Evolutionary conservation across 2,329 filamentous ascomycete species (phyloP), one percentile per base, ranked within the genome.

Genomic region (Colletotrichum sp.): DNA sequence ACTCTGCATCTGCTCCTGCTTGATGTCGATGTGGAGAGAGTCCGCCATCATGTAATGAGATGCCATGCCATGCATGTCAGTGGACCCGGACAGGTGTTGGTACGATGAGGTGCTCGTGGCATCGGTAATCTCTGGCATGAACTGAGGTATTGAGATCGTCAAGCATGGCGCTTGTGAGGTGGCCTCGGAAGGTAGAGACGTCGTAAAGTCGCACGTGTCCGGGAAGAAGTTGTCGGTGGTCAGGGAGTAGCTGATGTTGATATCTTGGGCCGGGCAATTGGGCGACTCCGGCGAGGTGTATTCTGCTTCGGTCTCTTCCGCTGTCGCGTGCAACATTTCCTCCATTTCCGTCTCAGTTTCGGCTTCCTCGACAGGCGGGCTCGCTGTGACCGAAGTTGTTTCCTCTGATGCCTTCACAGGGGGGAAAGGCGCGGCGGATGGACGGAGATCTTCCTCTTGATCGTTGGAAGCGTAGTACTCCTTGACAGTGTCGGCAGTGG

Each of bases 391-490:
- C 13, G 32, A 63, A 30, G 39, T 32, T 24, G 30, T 28, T 34
- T 60, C 66, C 5, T 24, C 12, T 15, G 59, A 24, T 64, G 68
- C 26, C 21, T 60, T 72, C 32, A 71, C 34, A 10, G 77, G 69
- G 16, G 79, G 79, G 44, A 80, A 80, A 8, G 78, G 74, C 9
- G 86, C 86, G 70, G 83, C 86, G 18, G 86, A 87, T 57, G 84
- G 85, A 30, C 86, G 85, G 10, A 86, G 81, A 62, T 86, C 84
- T 57, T 81, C 81, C 16, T 83, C 81, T 59, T 81, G 81, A 44
- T 82, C 81, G 64, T 79, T 79, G 18, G 81, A 80, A 39, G 81
- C 72, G 36, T 84, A 85, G 60, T 82, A 82, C 72, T 86, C 83
- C 78, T 80, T 83, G 49, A 80, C 78, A 9, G 74, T 60, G 24